Evolutionary conservation across 1,284 basidiomycete species (phyloP), one percentile per base, ranked within the genome.

Genomic region (Melampsora americana): DNA sequence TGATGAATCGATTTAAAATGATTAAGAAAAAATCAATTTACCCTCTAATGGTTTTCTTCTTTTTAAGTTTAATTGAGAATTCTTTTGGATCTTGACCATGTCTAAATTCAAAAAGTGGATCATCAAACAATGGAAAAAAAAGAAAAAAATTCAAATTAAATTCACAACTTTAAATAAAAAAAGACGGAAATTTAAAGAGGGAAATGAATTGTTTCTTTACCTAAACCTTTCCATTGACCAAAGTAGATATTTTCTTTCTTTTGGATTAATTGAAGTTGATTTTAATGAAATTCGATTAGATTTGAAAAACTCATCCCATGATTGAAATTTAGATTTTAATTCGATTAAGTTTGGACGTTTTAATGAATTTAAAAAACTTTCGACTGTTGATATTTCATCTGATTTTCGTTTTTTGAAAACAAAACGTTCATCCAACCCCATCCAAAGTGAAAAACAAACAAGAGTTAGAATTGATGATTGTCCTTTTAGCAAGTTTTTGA

Each of bases 41-140:
- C 71, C 71, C 71, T 73, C 71, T 66, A 46, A 73, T 35, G 30
- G 56, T 66, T 35, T 73, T 73, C 11, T 62, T 62, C 66, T 73
- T 73, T 18, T 28, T 56, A 9, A 30, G 44, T 26, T 28, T 26
- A 20, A 73, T 30, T 2, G 71, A 6, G 50, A 66, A 73, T 39
- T 35, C 46, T 18, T 73, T 73, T 7, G 71, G 71, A 66, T 73
- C 71, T 35, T 66, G 30, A 5, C 71, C 71, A 11, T 73, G 71
- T 46, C 71, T 73, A 56, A 5, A 28, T 1, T 7, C 28, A 65
- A 42, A 20, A 39, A 44, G 11, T 44, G 18, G 12, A 56, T n/a
- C n/a, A 7, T 7, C 28, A 65, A 42, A 20, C 26, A 44, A n/a
- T 44, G 18, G 12, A 56, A 66, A 32, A 35, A 18, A 44, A 61